These are phyloP conservation scores for Tanacetum coccineum DNA, from an alignment of 129 eudicot genomes.

Conservation along the genomic window DNA sequence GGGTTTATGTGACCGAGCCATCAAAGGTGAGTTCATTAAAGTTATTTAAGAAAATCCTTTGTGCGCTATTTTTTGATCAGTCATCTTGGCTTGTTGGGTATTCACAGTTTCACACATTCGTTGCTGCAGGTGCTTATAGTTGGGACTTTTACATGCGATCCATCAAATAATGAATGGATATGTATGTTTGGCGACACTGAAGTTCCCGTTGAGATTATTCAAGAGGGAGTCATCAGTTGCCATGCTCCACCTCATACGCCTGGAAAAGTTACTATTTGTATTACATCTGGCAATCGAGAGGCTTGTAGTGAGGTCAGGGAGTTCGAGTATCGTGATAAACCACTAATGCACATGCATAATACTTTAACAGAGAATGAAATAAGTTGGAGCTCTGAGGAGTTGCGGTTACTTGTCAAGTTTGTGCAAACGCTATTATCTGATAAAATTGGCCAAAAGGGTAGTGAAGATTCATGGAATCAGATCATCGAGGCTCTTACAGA, in stretches of 20 bases:
- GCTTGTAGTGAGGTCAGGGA: constrained; percentile 97
- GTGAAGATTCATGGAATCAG: constrained; percentile 67
- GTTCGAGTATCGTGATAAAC: too few species aligned
- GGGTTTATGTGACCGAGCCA: constrained; percentile 77
- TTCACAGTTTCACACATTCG: constrained; percentile 14
- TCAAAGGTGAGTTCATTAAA: constrained; percentile 55
- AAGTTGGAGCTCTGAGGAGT: constrained; percentile 54
- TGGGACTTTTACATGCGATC: constrained; percentile 77
- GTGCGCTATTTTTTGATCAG: not conserved
- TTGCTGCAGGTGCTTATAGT: constrained; percentile 70
- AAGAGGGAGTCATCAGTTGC: constrained; percentile 81
- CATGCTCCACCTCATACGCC: constrained; percentile 69
- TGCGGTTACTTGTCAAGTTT: constrained; percentile 62
- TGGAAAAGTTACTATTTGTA: constrained; percentile 71
- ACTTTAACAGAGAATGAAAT: constrained; percentile 39
- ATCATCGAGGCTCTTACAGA: constrained; percentile 49
- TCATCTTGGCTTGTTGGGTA: constrained; percentile 10
- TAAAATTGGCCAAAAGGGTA: constrained; percentile 28
- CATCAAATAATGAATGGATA: constrained; percentile 62
- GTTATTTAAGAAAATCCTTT: constrained; percentile 1
- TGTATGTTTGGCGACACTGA: constrained; percentile 95
- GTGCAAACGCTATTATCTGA: constrained; percentile 59
- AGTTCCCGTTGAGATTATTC: constrained; percentile 83
- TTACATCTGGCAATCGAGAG: constrained; percentile 80
- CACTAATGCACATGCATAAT: constrained; percentile 22